Evolutionary conservation across 306 rosid genomes (phyloP).

Genomic region (Begonia loranthoides): DNA sequence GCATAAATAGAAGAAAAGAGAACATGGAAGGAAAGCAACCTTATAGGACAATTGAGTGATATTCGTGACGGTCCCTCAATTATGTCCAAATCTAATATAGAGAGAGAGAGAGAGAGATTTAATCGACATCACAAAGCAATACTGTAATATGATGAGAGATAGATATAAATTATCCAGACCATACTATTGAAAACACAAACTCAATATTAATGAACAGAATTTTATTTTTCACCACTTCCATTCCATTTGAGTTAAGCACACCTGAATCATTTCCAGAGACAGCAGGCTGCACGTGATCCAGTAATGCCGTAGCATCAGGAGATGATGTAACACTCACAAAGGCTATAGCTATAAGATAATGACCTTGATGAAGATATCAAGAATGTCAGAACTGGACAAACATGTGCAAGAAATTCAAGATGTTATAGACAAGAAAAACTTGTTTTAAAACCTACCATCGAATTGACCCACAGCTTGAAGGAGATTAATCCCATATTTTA

Average conservation of each 20-base stretch:
- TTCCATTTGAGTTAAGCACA: constrained; percentile 13
- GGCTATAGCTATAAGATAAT: constrained; percentile 59
- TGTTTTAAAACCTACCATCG: constrained; percentile 39
- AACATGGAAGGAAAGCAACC: constrained; percentile 17
- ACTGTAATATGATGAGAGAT: background rate
- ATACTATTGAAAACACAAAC: background rate
- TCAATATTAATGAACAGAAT: too few species aligned
- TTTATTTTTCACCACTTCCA: constrained; percentile 1
- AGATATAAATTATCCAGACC: constrained; percentile 1
- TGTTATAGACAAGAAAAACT: constrained; percentile 9
- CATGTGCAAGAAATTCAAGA: constrained; percentile 16
- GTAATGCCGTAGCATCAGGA: constrained; percentile 36
- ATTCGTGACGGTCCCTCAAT: constrained; percentile 85
- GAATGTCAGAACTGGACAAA: constrained; percentile 17
- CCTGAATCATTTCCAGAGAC: constrained; percentile 44
- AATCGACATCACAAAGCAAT: constrained; percentile 1
- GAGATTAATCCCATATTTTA: constrained; percentile 77
- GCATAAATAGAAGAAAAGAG: background rate
- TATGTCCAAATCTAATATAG: constrained; percentile 55
- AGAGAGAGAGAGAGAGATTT: constrained; percentile 1
- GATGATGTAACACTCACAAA: constrained; percentile 38
- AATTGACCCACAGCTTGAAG: constrained; percentile 87
- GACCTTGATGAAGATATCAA: constrained; percentile 37
- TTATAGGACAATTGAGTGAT: constrained; percentile 94
- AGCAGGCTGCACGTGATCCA: constrained; percentile 48